A percentile compares a stretch with the other conserved stretches of the same genome.
Conservation (phyloP, 2,329 filamentous ascomycete genomes). For the Ophiostoma triangulosporum region DNA sequence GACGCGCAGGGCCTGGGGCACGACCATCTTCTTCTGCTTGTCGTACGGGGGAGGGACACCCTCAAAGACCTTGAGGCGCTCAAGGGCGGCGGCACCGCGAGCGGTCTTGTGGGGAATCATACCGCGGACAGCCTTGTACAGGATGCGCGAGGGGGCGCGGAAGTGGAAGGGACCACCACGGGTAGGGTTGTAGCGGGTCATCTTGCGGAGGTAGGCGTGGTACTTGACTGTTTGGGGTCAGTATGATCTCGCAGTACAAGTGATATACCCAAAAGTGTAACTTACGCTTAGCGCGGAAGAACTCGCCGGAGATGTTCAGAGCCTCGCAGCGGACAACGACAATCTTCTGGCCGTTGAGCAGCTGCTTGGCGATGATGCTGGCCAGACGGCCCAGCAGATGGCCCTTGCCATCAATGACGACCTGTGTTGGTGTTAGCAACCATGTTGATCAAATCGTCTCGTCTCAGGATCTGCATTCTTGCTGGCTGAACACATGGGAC, state of each 20-base stretch:
- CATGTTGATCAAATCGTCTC: no score
- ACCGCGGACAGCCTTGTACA: constrained; percentile 99
- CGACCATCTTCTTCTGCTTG: constrained; percentile 99
- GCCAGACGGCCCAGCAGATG: constrained; percentile 98
- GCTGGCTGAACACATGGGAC: no score
- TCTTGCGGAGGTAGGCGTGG: constrained; percentile 99
- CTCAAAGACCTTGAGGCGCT: constrained; percentile 99
- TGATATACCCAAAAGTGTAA: constrained; percentile 23
- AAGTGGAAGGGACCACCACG: constrained; percentile 99
- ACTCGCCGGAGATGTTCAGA: constrained; percentile 99
- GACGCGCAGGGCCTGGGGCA: constrained; percentile 93
- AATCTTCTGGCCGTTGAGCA: constrained; percentile 98
- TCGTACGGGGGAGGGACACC: constrained; percentile 97
- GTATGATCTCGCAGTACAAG: neutral
- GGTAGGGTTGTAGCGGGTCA: constrained; percentile 98
- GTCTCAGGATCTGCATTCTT: no score
- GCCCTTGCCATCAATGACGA: constrained; percentile 99
- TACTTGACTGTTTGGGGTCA: constrained; percentile 70
- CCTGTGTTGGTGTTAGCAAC: constrained; percentile 35
- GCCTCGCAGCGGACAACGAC: constrained; percentile 97
- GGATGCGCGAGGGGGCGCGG: constrained; percentile 97
- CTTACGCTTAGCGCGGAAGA: constrained; percentile 99
- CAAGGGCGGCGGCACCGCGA: constrained; percentile 87
- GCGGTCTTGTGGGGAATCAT: constrained; percentile 99
- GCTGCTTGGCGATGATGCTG: constrained; percentile 96